A percentile compares a stretch with the other conserved stretches of the same genome.
Conservation (phyloP, 345 rosid genomes). For the Linum usitatissimum region DNA sequence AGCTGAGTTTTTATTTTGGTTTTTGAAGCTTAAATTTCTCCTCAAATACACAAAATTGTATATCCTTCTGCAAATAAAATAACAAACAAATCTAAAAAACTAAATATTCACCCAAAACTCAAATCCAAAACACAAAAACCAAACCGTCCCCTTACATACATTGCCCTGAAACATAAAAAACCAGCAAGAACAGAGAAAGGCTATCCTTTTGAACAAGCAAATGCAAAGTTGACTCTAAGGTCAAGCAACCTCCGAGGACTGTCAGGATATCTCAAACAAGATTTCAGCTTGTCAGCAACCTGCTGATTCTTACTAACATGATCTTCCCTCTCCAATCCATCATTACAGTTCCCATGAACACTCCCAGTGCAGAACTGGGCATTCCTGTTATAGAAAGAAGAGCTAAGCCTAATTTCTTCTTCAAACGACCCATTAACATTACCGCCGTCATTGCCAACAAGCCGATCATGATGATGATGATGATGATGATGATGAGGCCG, state of each 20-base stretch:
- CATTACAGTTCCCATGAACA: neutral
- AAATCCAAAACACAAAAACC: no score
- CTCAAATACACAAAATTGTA: no score
- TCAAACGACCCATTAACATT: slow-evolving; percentile 6
- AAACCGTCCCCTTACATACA: no score
- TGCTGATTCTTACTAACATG: neutral
- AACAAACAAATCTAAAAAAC: no score
- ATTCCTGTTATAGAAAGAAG: neutral
- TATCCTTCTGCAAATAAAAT: no score
- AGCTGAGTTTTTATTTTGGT: no score
- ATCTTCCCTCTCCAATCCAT: neutral
- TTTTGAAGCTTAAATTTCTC: no score
- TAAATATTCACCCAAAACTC: no score
- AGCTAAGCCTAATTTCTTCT: neutral
- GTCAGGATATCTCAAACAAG: slow-evolving; percentile 31
- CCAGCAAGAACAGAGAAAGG: no score
- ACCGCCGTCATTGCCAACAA: neutral
- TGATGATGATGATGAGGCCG: neutral
- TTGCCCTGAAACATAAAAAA: no score
- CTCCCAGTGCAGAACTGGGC: neutral
- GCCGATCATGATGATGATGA: neutral
- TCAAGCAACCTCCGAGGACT: slow-evolving; percentile 17
- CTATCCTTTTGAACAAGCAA: slow-evolving; percentile 13
- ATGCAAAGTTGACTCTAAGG: slow-evolving; percentile 28
- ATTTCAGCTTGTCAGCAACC: slow-evolving; percentile 15